Base-by-base conservation (phyloP, 768 basidiomycete genomes). In the Pisolithus sp. region DNA sequence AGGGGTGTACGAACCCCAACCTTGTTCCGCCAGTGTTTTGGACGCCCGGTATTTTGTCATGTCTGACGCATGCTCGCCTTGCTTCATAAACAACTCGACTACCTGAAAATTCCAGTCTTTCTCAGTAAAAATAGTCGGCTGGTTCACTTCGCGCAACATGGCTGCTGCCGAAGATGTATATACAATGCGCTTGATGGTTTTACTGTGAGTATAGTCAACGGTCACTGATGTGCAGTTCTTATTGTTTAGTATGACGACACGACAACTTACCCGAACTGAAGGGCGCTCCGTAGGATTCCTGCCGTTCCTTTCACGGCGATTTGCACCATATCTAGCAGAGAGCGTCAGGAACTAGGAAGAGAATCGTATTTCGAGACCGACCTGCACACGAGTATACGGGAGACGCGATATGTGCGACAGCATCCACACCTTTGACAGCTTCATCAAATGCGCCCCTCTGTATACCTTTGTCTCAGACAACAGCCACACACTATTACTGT, bases 221-320 rank as follows among this genome's bases (percentile, higher is more conserved):
- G 40, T 36, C 7, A 20, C 17, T 7, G 12, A 34, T 5, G 12
- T 34, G 13, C 12, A 15, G 34, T 15, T 15, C 34, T 13, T 21
- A 21, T 23, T 28, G 18, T 5, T 49, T 12, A 5, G 6, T 5
- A 26, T 9, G 17, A 9, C 7, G 12, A 13, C 28, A 6, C 5
- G 8, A 17, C 38, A 2, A 56, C 67, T n/a, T 55, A 82, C 79
- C 72, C 75, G 57, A 78, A 61, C 62, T 80, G 82, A 50, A 77
- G 62, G 7, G 80, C 76, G 40, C 80, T 80, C 53, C 78, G 68
- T 23, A 92, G 69, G 13, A 91, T 71, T 5, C 79, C 74, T 2
- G 77, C 58, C 0, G 89, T 91, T 1, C 89, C 89, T 3, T 79
- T 68, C 4, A 91, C 77, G 23, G 89, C 88, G 4, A 89, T 88